Percentiles rank a stretch among this genome's conserved stretches.
These are phyloP conservation scores for Chloris gayana DNA, from an alignment of 176 grass and related monocot genomes.

Conservation along the genomic window DNA sequence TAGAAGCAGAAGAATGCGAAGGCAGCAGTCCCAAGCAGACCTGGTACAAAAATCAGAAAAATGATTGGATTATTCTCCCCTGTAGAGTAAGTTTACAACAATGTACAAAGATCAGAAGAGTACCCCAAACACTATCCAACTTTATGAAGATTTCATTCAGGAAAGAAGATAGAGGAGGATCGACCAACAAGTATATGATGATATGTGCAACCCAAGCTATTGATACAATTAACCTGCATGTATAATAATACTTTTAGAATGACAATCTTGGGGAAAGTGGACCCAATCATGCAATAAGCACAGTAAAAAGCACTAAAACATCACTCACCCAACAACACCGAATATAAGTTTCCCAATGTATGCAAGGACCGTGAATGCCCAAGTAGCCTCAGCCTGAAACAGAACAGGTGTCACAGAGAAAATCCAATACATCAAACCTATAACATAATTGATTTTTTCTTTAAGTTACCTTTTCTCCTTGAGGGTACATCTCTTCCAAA, in stretches of 20 bases:
- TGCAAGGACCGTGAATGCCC: slow-evolving; percentile 93
- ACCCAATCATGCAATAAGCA: background rate
- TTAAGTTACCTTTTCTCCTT: slow-evolving; percentile 79
- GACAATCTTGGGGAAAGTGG: background rate
- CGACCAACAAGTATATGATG: slow-evolving; percentile 87
- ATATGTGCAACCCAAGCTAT: slow-evolving; percentile 98
- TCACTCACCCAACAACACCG: slow-evolving; percentile 84
- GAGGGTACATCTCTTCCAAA: slow-evolving; percentile 99
- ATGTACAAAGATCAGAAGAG: slow-evolving; percentile 37
- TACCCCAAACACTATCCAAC: slow-evolving; percentile 94
- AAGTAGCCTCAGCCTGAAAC: slow-evolving; percentile 88
- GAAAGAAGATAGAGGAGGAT: slow-evolving; percentile 93
- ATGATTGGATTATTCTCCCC: slow-evolving; percentile 5
- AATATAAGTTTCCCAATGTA: slow-evolving; percentile 90
- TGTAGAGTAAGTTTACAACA: slow-evolving; percentile 30
- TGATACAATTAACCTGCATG: slow-evolving; percentile 86
- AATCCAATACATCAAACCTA: slow-evolving; percentile 25
- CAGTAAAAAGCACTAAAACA: background rate
- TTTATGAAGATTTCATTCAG: slow-evolving; percentile 99
- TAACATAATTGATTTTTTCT: background rate
- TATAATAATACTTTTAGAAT: slow-evolving; percentile 20
- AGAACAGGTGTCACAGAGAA: slow-evolving; percentile 45
- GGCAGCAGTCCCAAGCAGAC: slow-evolving; percentile 95
- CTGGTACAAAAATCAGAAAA: slow-evolving; percentile 53
- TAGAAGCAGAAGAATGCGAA: slow-evolving; percentile 99